A percentile compares a stretch with the other conserved stretches of the same genome.
phyloP scores from a whole-genome alignment of 768 basidiomycete genomes.

The Pisolithus orientalis region DNA sequence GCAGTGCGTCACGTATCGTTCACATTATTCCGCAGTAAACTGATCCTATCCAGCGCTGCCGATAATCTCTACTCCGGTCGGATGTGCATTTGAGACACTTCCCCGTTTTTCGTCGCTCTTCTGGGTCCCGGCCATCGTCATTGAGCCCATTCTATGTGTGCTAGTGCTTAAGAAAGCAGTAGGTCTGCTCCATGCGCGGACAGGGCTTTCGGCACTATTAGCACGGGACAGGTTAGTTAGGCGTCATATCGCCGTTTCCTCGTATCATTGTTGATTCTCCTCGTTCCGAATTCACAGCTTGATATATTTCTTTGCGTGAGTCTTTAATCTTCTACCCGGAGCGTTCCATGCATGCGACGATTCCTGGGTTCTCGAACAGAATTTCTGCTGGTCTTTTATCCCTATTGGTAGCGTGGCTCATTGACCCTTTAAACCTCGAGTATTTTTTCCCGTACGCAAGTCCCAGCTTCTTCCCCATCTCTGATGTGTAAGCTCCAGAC shows the following conservation, averaged over 20 bases:
- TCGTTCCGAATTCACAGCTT: conserved; percentile 5
- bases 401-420: conserved; percentile 15
- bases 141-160: conserved; percentile 17
- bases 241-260: neutral
- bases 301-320: conserved; percentile 18
- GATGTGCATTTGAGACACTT: conserved; percentile 17
- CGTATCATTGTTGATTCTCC: neutral
- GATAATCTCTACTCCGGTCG: conserved; percentile 14
- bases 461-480: neutral
- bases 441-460: conserved; percentile 18
- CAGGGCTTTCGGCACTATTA: conserved; percentile 2
- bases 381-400: conserved; percentile 14
- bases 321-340: neutral
- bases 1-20: conserved; percentile 1
- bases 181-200: neutral
- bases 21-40: neutral
- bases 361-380: conserved; percentile 1
- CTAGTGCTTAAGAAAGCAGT: conserved; percentile 18
- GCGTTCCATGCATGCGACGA: neutral
- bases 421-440: conserved; percentile 12
- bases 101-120: conserved; percentile 15
- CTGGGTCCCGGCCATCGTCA: conserved; percentile 20
- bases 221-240: conserved; percentile 8
- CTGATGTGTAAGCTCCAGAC: neutral
- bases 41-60: conserved; percentile 8